Evolutionary conservation across 108 stramenopile species (phyloP), one percentile per base, ranked within the genome.

Genomic region (Nitzschia inconspicua): DNA sequence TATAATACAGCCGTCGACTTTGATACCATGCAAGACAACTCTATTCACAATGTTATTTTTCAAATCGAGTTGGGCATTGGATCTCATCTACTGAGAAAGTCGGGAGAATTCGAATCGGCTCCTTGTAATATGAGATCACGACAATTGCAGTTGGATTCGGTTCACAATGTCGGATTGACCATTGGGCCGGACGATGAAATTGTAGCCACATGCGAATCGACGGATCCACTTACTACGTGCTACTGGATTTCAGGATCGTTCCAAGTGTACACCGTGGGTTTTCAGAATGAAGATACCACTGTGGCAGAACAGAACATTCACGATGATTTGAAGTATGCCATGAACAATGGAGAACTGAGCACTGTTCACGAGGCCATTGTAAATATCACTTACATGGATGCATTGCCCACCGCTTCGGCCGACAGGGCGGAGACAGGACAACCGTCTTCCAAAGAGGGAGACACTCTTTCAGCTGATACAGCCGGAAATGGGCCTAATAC

Each of bases 311-410:
- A 14, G 3, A 16, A 18, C 11, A 40, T 65, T 14, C 10, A 47
- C 9, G 7, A 28, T 9, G 44, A 44, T 6, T 20, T 65, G 3
- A 35, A 65, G 28, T 42, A 20, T 28, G 53, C 32, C 8, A 65
- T 65, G 50, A 41, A 65, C 26, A 28, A 65, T 9, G 54, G 44
- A 20, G 14, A 11, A 16, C 27, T 65, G 23, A 22, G 19, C 19
- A 24, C 20, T 23, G 16, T 27, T 9, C 16, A 52, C 27, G 32
- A 13, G 14, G 31, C 36, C 36, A 65, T 65, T 56, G 32, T 44
- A 9, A n/a, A 48, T 10, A 44, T 65, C 6, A 29, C 44, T 3
- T 54, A 35, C 34, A 16, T n/a, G 18, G 56, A 44, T 14, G 28
- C 19, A 44, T 29, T 39, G 14, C 28, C 26, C 19, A 10, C 16